Conservation (phyloP, 139 green algal genomes). For the Diplosphaera chodatii region DNA sequence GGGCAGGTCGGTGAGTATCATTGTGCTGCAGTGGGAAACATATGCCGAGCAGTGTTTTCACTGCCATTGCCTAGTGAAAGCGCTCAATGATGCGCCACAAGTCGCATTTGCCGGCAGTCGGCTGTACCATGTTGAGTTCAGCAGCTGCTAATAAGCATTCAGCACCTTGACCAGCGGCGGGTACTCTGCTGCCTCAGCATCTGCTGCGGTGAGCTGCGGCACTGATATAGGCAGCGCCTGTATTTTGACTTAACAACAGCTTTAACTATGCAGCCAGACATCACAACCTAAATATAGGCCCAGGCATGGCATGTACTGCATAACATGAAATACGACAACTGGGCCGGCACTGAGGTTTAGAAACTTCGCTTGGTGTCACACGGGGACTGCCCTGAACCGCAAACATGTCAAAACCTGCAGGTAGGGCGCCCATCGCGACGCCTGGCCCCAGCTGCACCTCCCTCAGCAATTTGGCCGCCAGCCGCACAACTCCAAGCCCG, state of each 20-base stretch:
- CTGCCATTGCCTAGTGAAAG: constrained; percentile 59
- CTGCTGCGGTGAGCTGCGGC: constrained; percentile 35
- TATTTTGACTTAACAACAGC: no score
- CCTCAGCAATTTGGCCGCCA: constrained; percentile 65
- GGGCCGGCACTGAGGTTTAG: no score
- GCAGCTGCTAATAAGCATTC: constrained; percentile 30
- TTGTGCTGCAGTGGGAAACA: no score
- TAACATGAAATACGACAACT: no score
- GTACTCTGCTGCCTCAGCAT: constrained; percentile 43
- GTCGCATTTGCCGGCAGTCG: constrained; percentile 11
- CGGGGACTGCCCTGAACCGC: no score
- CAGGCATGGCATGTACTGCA: no score
- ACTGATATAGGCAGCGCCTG: constrained; percentile 48
- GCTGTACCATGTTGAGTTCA: constrained; percentile 18
- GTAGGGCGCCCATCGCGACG: constrained; percentile 53
- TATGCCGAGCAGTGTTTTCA: no score
- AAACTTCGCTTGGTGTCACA: no score
- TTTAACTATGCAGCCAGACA: no score
- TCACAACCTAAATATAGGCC: no score
- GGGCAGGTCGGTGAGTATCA: no score
- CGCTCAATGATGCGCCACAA: constrained; percentile 21
- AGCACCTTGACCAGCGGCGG: constrained; percentile 15
- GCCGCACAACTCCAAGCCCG: constrained; percentile 54
- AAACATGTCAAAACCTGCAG: constrained; percentile 17
- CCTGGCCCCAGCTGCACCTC: constrained; percentile 24